Evolutionary conservation across 768 basidiomycete genomes (phyloP), one percentile per base, ranked within the genome.

Genomic region (Mycena crocata): DNA sequence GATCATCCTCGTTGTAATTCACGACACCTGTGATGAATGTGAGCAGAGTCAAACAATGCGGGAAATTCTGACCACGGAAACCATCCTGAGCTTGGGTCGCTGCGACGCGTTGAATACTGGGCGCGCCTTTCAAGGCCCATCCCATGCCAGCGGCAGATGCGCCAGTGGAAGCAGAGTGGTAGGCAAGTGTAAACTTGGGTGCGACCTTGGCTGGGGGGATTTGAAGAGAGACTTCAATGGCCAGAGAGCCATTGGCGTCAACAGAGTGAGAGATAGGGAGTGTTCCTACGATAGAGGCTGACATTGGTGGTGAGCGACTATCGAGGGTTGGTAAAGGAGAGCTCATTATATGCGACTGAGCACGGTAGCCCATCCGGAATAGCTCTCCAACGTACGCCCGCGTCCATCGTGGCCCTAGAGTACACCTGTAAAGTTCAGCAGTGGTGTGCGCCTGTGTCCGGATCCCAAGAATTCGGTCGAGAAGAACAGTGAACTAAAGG

Each of bases 31-130:
- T 9, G 10, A 9, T 9, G 9, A 9, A 17, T 37, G 10, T 9
- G 37, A 37, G 9, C 17, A 37, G 17, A 37, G 17, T 37, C 10
- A 37, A 9, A 37, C 37, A 17, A 9, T 17, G 17, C 10, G 37
- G 17, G 37, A 17, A 9, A 37, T 9, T 9, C 37, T 37, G 10
- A 37, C 66, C 66, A 28, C 61, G 40, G 39, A 62, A 67, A 21
- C 66, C 66, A 35, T 67, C 66, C 52, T 67, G 66, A 49, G 59
- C 66, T 3, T 52, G 39, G 4, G 66, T 67, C 14, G 61, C 66
- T 13, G 51, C 39, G 19, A 37, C 46, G 26, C 66, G 66, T 35
- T 62, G 51, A 50, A 67, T 54, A 26, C 34, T 39, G 6, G 52
- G 57, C 8, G 49, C 59, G 17, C 66, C 66, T 42, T 51, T 60